Evolutionary conservation across 2,329 filamentous ascomycete genomes (phyloP).

Genomic region (Zymoseptoria passerinii): DNA sequence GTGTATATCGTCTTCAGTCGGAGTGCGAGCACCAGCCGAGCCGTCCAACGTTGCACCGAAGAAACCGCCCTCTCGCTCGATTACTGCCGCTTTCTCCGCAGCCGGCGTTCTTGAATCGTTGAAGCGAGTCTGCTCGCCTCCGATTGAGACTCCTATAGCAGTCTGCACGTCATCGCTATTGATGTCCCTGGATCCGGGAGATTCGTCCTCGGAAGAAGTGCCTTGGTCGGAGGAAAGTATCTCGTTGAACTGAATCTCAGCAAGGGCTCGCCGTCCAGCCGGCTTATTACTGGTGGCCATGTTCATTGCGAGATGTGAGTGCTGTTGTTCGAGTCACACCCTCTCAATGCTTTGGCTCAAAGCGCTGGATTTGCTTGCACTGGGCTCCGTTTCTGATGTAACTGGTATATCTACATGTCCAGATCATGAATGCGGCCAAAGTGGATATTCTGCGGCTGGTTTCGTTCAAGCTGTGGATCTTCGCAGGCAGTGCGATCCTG

Average conservation of each 20-base stretch:
- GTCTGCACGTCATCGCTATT: constrained; percentile 34
- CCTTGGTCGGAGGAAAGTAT: constrained; percentile 31
- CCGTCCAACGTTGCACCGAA: constrained; percentile 30
- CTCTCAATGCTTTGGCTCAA: background rate
- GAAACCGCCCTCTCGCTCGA: constrained; percentile 43
- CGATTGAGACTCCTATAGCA: constrained; percentile 52
- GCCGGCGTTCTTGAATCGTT: constrained; percentile 50
- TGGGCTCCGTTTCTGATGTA: background rate
- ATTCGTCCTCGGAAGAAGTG: constrained; percentile 40
- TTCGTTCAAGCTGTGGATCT: background rate
- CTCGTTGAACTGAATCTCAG: constrained; percentile 35
- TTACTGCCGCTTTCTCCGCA: constrained; percentile 49
- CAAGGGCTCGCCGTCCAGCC: constrained; percentile 30
- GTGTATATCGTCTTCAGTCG: background rate
- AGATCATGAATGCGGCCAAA: background rate
- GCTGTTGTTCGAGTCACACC: background rate
- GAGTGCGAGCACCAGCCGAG: constrained; percentile 1
- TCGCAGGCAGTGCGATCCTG: background rate
- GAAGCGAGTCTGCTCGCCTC: constrained; percentile 48
- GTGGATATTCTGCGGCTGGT: background rate
- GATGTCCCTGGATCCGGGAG: constrained; percentile 22
- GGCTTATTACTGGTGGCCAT: background rate
- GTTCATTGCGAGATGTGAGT: background rate
- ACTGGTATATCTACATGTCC: background rate
- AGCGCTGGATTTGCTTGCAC: background rate